Conservation (phyloP, 208 protist genomes). For the Leishmania braziliensis region DNA sequence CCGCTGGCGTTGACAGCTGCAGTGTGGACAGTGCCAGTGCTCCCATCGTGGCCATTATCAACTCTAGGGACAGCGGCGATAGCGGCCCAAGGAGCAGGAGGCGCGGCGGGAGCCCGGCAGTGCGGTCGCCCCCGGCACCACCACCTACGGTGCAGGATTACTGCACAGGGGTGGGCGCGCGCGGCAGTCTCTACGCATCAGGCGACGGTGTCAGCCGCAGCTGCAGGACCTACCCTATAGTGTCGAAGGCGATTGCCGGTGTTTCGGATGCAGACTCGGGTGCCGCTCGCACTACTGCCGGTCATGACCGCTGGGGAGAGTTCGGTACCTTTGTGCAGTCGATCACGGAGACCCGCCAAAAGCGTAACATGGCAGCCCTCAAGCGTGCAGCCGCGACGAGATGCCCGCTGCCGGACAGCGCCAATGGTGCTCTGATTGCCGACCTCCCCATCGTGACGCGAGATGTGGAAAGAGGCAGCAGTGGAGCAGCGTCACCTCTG, state of each 20-base stretch:
- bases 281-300: background rate
- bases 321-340: slow-evolving; percentile 32
- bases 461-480: background rate
- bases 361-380: slow-evolving; percentile 22
- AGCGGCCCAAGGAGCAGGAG: slow-evolving; percentile 2
- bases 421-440: background rate
- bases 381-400: slow-evolving; percentile 14
- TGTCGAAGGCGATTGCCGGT: slow-evolving; percentile 4
- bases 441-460: background rate
- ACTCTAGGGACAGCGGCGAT: background rate
- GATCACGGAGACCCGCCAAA: slow-evolving; percentile 27
- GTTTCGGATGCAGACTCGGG: slow-evolving; percentile 1
- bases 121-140: background rate
- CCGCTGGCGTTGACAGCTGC: background rate
- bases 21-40: slow-evolving; percentile 10
- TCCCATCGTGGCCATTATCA: slow-evolving; percentile 8
- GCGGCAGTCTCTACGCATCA: background rate
- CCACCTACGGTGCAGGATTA: background rate
- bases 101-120: background rate
- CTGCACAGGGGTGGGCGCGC: background rate
- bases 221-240: slow-evolving; percentile 3
- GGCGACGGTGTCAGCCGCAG: background rate
- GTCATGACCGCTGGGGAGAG: slow-evolving; percentile 21
- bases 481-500: background rate
- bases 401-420: background rate